phyloP scores from a whole-genome alignment of 306 rosid species.

The Corylus heterophylla region DNA sequence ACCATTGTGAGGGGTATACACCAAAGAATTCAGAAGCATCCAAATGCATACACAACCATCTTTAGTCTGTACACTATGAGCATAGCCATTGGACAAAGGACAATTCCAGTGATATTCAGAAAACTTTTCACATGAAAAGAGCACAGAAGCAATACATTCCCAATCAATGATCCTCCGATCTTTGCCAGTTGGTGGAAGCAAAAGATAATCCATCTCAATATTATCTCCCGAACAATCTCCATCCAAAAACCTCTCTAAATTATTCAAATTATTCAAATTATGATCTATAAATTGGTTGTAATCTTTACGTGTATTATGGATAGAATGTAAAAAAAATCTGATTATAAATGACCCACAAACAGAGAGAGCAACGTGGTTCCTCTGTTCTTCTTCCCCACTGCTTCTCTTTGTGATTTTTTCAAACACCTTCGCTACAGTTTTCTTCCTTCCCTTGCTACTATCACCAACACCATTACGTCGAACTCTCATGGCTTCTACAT shows the following conservation, averaged over 20 bases:
- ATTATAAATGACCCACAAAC: no score
- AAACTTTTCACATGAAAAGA: slow-evolving; percentile 27
- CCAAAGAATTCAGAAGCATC: slow-evolving; percentile 53
- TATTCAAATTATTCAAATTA: slow-evolving; percentile 7
- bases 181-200: slow-evolving; percentile 55
- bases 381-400: no score
- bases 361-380: no score
- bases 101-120: slow-evolving; percentile 28
- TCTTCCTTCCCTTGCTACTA: no score
- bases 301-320: no score
- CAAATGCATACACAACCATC: slow-evolving; percentile 56
- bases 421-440: no score
- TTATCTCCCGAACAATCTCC: slow-evolving; percentile 35
- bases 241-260: slow-evolving; percentile 27
- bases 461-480: no score
- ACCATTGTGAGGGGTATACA: slow-evolving; percentile 70
- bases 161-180: slow-evolving; percentile 48
- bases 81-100: slow-evolving; percentile 14
- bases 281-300: no score
- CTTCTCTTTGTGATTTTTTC: no score
- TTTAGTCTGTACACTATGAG: slow-evolving; percentile 33
- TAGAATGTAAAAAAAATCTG: no score
- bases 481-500: no score
- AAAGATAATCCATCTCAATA: slow-evolving; percentile 63
- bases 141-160: slow-evolving; percentile 45